A percentile compares a stretch with the other conserved stretches of the same genome.
Conservation (phyloP, 495 filamentous ascomycete species). For the Aspergillus sparsus region DNA sequence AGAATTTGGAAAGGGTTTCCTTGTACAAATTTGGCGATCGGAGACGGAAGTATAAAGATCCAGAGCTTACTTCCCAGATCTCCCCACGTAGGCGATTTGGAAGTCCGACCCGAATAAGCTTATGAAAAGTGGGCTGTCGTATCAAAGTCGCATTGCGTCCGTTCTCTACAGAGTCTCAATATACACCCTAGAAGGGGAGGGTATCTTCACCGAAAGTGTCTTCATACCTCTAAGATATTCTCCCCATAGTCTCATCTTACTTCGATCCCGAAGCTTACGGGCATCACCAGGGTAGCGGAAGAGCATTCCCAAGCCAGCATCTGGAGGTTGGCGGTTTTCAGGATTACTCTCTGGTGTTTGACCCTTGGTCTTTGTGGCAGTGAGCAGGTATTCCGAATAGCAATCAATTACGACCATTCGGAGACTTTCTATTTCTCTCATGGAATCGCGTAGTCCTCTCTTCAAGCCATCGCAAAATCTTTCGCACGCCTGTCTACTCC, state of each 20-base stretch:
- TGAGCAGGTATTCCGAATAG: slow-evolving; percentile 89
- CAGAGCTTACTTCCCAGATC: slow-evolving; percentile 93
- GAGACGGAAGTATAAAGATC: slow-evolving; percentile 82
- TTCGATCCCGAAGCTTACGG: slow-evolving; percentile 90
- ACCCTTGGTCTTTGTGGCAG: slow-evolving; percentile 45
- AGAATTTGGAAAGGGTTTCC: slow-evolving; percentile 79
- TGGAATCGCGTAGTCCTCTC: slow-evolving; percentile 77
- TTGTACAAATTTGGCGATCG: slow-evolving; percentile 80
- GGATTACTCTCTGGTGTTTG: slow-evolving; percentile 33
- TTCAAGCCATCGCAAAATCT: slow-evolving; percentile 95
- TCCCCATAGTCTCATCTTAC: slow-evolving; percentile 96
- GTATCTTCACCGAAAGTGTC: slow-evolving; percentile 4
- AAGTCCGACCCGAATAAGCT: slow-evolving; percentile 90
- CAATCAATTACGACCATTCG: slow-evolving; percentile 75
- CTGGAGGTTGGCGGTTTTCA: slow-evolving; percentile 68
- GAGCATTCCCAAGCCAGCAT: slow-evolving; percentile 87
- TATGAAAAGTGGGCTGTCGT: slow-evolving; percentile 95
- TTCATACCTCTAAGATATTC: slow-evolving; percentile 79
- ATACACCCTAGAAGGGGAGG: slow-evolving; percentile 5
- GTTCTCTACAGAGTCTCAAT: slow-evolving; percentile 62
- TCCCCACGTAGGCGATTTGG: slow-evolving; percentile 92
- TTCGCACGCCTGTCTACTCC: slow-evolving; percentile 85
- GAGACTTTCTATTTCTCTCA: slow-evolving; percentile 82
- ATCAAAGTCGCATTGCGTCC: slow-evolving; percentile 90
- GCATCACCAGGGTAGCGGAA: slow-evolving; percentile 96